Evolutionary conservation across 179 eudicot species (phyloP).

Genomic region (Patellifolia procumbens): DNA sequence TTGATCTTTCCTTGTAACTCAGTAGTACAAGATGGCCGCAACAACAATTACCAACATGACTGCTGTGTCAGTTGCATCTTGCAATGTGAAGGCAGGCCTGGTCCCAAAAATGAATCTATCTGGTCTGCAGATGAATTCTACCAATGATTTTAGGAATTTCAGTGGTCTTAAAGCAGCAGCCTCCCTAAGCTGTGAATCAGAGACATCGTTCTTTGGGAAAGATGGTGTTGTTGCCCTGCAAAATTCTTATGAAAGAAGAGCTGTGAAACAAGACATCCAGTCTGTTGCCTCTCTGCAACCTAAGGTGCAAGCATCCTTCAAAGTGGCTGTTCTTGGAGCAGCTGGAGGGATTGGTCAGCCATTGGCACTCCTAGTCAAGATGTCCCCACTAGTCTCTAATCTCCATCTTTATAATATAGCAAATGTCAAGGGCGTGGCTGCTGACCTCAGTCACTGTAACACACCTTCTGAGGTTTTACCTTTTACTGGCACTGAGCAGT

Average conservation of each 20-base stretch:
- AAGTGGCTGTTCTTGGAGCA: slow-evolving; percentile 70
- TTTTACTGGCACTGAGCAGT: slow-evolving; percentile 49
- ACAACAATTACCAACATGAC: slow-evolving; percentile 34
- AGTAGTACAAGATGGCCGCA: slow-evolving; percentile 32
- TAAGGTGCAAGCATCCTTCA: slow-evolving; percentile 51
- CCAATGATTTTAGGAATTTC: slow-evolving; percentile 29
- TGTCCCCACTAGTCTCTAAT: slow-evolving; percentile 58
- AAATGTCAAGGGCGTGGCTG: slow-evolving; percentile 64
- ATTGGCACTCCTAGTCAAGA: slow-evolving; percentile 53
- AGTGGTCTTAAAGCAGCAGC: slow-evolving; percentile 40
- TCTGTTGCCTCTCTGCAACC: slow-evolving; percentile 25
- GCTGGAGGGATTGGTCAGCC: slow-evolving; percentile 73
- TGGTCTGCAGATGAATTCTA: slow-evolving; percentile 28
- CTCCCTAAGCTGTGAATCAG: slow-evolving; percentile 27
- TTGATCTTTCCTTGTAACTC: slow-evolving; percentile 1
- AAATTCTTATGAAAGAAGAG: slow-evolving; percentile 28
- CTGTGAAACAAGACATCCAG: slow-evolving; percentile 20
- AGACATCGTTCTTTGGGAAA: slow-evolving; percentile 31
- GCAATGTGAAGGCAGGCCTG: slow-evolving; percentile 30
- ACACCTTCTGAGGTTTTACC: slow-evolving; percentile 51
- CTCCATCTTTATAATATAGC: slow-evolving; percentile 63
- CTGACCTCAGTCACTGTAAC: slow-evolving; percentile 69
- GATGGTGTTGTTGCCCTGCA: slow-evolving; percentile 24
- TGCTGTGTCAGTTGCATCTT: slow-evolving; percentile 23
- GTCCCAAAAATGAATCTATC: slow-evolving; percentile 28